phyloP scores from a whole-genome alignment of 2,329 filamentous ascomycete genomes.

The Claviceps quebecensis region DNA sequence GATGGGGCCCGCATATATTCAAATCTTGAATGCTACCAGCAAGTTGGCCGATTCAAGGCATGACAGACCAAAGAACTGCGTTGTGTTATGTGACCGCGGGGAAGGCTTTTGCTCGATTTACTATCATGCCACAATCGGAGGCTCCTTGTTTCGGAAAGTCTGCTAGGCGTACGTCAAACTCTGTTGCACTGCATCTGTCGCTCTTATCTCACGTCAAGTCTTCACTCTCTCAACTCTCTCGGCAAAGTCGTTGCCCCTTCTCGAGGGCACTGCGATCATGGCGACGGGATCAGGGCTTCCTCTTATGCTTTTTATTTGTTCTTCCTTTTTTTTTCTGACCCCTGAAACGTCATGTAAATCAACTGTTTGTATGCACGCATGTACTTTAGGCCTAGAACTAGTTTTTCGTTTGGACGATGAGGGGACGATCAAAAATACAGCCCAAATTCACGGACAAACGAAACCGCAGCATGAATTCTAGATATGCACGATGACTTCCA shows the following conservation, averaged over 20 bases:
- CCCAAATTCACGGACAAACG: background rate
- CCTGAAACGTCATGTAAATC: background rate
- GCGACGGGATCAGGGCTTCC: background rate
- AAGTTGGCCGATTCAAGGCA: conserved; percentile 1
- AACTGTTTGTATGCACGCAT: background rate
- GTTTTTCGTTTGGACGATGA: background rate
- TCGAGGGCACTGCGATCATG: background rate
- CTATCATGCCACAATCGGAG: background rate
- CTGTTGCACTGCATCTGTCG: background rate
- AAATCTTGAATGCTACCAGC: conserved; percentile 1
- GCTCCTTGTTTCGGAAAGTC: too few relatives aligned
- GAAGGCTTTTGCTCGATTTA: background rate
- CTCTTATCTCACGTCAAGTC: background rate
- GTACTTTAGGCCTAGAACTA: conserved; percentile 2
- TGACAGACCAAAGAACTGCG: background rate
- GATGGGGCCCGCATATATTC: background rate
- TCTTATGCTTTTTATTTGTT: background rate
- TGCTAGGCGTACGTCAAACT: background rate
- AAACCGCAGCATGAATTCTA: too few relatives aligned
- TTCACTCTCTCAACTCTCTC: conserved; percentile 5
- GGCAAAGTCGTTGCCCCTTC: background rate
- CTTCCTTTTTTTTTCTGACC: background rate
- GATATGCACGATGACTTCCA: too few relatives aligned
- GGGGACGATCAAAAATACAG: background rate
- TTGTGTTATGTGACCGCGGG: background rate